Conservation (phyloP, 305 asterid genomes). For the Solanum hybrid region DNA sequence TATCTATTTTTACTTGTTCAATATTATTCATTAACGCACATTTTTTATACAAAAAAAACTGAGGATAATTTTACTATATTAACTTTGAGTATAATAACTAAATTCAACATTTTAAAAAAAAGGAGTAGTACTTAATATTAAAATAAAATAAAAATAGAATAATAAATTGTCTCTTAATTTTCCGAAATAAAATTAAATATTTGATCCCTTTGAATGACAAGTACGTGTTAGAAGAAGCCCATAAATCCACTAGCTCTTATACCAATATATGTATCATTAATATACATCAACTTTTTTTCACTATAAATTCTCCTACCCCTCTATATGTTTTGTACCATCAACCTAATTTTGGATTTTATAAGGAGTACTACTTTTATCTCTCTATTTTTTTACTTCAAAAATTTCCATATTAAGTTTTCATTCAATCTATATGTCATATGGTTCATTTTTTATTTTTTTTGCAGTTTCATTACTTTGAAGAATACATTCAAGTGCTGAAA, state of each 20-base stretch:
- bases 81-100: background rate
- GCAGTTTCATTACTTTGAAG: background rate
- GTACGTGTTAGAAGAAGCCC: conserved; percentile 2
- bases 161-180: background rate
- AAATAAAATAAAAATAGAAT: background rate
- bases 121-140: background rate
- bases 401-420: background rate
- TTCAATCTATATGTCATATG: background rate
- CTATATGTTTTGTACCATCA: background rate
- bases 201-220: background rate
- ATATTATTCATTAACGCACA: background rate
- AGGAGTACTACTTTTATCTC: background rate
- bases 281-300: background rate
- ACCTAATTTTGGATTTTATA: background rate
- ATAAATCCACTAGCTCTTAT: background rate
- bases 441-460: background rate
- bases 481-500: background rate
- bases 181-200: background rate
- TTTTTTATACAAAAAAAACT: background rate
- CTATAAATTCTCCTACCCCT: background rate
- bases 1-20: background rate
- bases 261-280: background rate
- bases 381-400: background rate
- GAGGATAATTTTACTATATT: background rate
- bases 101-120: background rate